These are phyloP conservation scores for Linnemannia zychae DNA, from an alignment of 192 early-diverging fungal species.

Conservation along the genomic window DNA sequence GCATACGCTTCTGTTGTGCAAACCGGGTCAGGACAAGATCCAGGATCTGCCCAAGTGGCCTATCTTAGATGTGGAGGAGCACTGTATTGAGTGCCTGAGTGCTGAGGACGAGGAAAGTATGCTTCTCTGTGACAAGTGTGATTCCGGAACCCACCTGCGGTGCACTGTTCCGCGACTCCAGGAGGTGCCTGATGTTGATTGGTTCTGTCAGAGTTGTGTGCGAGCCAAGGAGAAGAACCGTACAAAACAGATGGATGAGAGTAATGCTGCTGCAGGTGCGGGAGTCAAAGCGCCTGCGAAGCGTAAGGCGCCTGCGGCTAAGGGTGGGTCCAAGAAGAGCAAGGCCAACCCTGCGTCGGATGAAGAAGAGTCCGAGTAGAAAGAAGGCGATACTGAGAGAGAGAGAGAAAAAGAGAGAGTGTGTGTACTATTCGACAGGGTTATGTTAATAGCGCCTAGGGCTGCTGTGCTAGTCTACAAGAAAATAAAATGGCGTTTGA, in stretches of 20 bases:
- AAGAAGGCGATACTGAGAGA: neutral
- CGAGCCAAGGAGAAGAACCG: slow-evolving; percentile 38
- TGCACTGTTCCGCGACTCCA: slow-evolving; percentile 61
- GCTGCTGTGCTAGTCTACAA: neutral
- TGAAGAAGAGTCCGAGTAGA: slow-evolving; percentile 37
- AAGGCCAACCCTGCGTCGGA: slow-evolving; percentile 36
- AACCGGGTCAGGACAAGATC: slow-evolving; percentile 60
- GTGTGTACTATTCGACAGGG: too few species aligned
- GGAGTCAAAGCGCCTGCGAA: slow-evolving; percentile 29
- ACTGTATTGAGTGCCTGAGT: slow-evolving; percentile 63
- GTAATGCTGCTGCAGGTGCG: neutral
- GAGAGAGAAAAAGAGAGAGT: too few species aligned
- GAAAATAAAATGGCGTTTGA: neutral
- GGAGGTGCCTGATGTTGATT: slow-evolving; percentile 66
- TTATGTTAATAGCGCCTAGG: neutral
- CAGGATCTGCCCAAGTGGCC: slow-evolving; percentile 65
- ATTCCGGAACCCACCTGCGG: slow-evolving; percentile 58
- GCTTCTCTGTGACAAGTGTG: slow-evolving; percentile 65
- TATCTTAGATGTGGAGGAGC: slow-evolving; percentile 54
- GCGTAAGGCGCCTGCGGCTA: slow-evolving; percentile 36
- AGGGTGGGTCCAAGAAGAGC: slow-evolving; percentile 41
- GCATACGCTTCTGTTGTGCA: slow-evolving; percentile 58
- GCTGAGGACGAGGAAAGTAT: slow-evolving; percentile 63
- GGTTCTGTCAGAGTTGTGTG: slow-evolving; percentile 65
- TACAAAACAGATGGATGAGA: slow-evolving; percentile 23